These are phyloP conservation scores for Pyrus communis DNA, from an alignment of 306 rosid genomes.

Conservation along the genomic window DNA sequence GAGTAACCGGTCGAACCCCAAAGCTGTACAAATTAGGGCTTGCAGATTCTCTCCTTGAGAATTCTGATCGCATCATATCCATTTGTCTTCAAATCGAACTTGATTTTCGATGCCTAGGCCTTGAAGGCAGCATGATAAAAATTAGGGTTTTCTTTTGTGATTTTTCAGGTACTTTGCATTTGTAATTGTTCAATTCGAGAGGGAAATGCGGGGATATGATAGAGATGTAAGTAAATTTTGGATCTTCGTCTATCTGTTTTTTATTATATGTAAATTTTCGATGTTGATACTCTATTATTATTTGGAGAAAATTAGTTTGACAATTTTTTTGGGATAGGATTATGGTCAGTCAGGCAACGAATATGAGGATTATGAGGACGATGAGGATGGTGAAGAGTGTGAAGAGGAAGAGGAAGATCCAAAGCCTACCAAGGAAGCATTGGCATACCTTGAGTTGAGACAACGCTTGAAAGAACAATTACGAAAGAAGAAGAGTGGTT, in stretches of 20 bases:
- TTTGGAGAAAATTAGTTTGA: neutral
- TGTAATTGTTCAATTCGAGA: too few relatives aligned
- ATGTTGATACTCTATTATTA: neutral
- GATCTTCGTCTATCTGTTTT: too few relatives aligned
- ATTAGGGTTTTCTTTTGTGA: neutral
- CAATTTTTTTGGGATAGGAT: constrained; percentile 25
- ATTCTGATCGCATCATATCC: neutral
- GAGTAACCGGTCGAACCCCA: neutral
- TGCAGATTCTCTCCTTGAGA: neutral
- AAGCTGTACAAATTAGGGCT: neutral
- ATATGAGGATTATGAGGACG: constrained; percentile 55
- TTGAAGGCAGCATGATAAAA: neutral
- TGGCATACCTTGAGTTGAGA: constrained; percentile 65
- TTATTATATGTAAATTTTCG: too few relatives aligned
- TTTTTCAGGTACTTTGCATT: too few relatives aligned
- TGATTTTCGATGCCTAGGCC: too few relatives aligned
- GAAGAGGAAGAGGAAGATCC: constrained; percentile 49
- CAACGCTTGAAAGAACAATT: constrained; percentile 58
- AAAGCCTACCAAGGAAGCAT: constrained; percentile 61
- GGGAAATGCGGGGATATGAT: too few relatives aligned
- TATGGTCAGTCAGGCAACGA: constrained; percentile 11
- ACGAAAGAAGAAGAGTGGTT: constrained; percentile 43
- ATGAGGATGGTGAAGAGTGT: constrained; percentile 41
- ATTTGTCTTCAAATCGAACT: neutral
- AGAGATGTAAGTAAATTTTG: too few relatives aligned